phyloP scores from a whole-genome alignment of 2,329 filamentous ascomycete species.

The Exophiala mesophila region DNA sequence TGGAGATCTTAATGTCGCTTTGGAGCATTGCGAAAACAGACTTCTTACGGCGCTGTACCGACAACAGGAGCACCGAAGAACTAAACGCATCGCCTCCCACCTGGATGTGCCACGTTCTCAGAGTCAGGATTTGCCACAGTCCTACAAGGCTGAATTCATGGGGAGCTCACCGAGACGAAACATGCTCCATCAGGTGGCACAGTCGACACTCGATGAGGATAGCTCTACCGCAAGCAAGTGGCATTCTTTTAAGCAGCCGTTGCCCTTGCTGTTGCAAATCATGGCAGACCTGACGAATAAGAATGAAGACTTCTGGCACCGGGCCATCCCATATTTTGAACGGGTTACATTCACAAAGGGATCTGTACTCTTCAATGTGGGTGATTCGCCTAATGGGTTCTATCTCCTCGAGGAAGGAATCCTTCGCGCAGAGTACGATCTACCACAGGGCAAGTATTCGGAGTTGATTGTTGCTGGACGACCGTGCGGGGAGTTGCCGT shows the following conservation, averaged over 20 bases:
- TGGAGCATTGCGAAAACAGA: constrained; percentile 94
- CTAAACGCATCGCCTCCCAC: constrained; percentile 13
- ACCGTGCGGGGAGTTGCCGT: constrained; percentile 91
- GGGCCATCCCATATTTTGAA: constrained; percentile 68
- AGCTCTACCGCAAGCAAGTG: constrained; percentile 60
- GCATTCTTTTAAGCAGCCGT: constrained; percentile 81
- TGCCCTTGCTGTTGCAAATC: constrained; percentile 89
- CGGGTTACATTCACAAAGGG: constrained; percentile 64
- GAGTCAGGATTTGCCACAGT: constrained; percentile 22
- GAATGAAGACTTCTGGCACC: constrained; percentile 96
- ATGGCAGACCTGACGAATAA: constrained; percentile 81
- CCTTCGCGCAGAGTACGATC: constrained; percentile 80
- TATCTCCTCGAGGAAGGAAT: constrained; percentile 89
- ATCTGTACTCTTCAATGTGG: constrained; percentile 70
- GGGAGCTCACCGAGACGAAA: constrained; percentile 74
- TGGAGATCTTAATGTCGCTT: constrained; percentile 82
- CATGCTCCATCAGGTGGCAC: constrained; percentile 73
- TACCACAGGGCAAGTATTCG: constrained; percentile 81
- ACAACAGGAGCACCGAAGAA: constrained; percentile 52
- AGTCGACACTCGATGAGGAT: constrained; percentile 66
- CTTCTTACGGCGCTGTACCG: constrained; percentile 76
- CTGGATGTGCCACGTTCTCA: constrained; percentile 24
- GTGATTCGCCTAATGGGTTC: constrained; percentile 74
- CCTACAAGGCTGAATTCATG: constrained; percentile 44
- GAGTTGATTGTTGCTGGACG: constrained; percentile 93